These are phyloP conservation scores for Coprinopsis marcescibilis DNA, from an alignment of 768 basidiomycete genomes.

Conservation along the genomic window DNA sequence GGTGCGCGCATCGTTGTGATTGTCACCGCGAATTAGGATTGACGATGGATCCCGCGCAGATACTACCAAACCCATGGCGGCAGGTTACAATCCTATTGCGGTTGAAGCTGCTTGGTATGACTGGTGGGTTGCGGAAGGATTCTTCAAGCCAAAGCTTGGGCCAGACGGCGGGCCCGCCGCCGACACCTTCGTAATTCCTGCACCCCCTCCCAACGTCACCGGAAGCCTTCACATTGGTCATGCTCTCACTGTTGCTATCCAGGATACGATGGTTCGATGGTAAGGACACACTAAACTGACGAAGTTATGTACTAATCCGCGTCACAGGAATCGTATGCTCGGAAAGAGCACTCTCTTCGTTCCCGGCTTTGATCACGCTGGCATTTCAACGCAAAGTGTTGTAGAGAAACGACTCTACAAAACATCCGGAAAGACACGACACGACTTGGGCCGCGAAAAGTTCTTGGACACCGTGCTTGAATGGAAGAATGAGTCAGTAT, in stretches of 20 bases:
- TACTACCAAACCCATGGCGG: constrained; percentile 78
- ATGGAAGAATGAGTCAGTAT: constrained; percentile 94
- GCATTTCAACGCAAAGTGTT: constrained; percentile 96
- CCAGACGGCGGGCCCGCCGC: constrained; percentile 45
- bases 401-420: constrained; percentile 93
- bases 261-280: constrained; percentile 89
- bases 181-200: constrained; percentile 71
- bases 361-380: constrained; percentile 97
- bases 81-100: constrained; percentile 92
- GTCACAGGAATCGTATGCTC: constrained; percentile 88
- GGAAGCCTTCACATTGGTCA: constrained; percentile 95
- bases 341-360: constrained; percentile 86
- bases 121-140: constrained; percentile 92
- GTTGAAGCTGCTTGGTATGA: constrained; percentile 97
- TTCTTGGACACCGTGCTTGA: constrained; percentile 89
- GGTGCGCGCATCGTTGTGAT: constrained; percentile 37
- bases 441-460: constrained; percentile 91
- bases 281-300: constrained; percentile 29
- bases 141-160: constrained; percentile 68
- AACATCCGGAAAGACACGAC: constrained; percentile 71
- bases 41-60: constrained; percentile 42
- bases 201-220: constrained; percentile 96
- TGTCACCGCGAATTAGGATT: not conserved
- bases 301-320: constrained; percentile 17
- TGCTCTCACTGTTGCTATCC: constrained; percentile 85